Base-by-base conservation (phyloP, 2,329 filamentous ascomycete genomes). In the Scytalidium lignicola region DNA sequence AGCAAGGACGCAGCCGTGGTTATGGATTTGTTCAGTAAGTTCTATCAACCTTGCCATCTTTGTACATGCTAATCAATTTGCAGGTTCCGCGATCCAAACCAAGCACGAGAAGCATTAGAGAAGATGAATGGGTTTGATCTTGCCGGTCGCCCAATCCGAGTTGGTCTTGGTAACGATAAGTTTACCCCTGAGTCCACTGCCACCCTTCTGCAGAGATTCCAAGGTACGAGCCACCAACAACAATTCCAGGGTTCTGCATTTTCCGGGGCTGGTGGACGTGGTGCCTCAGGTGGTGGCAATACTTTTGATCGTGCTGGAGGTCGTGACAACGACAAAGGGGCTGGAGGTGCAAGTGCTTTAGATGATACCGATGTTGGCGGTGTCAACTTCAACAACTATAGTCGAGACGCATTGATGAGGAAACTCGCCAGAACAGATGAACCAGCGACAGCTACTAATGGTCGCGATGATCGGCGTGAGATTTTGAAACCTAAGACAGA, bases 61-160 rank as follows among this genome's bases (percentile, higher is more conserved):
- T 19, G 41, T n/a, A 21, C 20, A 2, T 29, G 32, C 44, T 51
- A 71, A 78, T 61, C 78, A 39, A 41, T 43, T n/a, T 8, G 3
- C 54, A 96, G 90, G 66, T 96, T 95, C 71, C 85, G 86, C 63
- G 88, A 97, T 65, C 90, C 92, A 51, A 82, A 83, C 56, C 85
- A 96, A 70, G 93, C 93, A 65, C 89, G 92, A 66, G 89, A 96
- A 69, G 95, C 93, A 54, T 77, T 99, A 56, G 90, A 96, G 70
- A 96, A 96, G 73, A 96, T 99, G 92, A 99, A 99, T 72, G 91
- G 92, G 57, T 99, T 97, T 74, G 93, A 97, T 72, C 84, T 99
- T 61, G 93, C 93, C 63, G 91, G 91, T 71, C 91, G 93, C 67
- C 90, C 91, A 56, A 97, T 99, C 69, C 90, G 93, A 67, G 95